phyloP scores from a whole-genome alignment of 805 yeast genomes.

The Saccharomycopsis oosterbeekiorum region DNA sequence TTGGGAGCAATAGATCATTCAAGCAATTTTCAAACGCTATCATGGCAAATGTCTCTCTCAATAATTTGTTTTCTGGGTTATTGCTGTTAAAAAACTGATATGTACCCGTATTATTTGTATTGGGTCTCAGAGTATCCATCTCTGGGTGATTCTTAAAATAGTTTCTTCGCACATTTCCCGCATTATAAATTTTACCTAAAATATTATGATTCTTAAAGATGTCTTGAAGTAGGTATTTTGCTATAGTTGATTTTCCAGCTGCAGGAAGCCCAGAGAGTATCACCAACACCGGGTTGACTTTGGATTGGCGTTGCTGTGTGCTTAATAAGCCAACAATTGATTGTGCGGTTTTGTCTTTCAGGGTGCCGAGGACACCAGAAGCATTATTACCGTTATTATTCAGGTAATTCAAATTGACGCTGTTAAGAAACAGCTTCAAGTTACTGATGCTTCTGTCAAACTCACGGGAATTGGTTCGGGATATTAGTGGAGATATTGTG shows the following conservation, averaged over 20 bases:
- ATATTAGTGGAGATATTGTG: slow-evolving; percentile 8
- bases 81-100: neutral
- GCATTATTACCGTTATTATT: neutral
- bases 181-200: slow-evolving; percentile 8
- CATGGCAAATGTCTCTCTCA: slow-evolving; percentile 12
- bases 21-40: slow-evolving; percentile 9
- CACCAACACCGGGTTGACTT: neutral
- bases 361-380: neutral
- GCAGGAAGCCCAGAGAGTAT: slow-evolving; percentile 13
- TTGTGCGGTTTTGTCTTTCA: neutral
- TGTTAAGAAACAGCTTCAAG: neutral
- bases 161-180: slow-evolving; percentile 13
- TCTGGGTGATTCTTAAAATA: neutral
- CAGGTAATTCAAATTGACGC: neutral
- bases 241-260: slow-evolving; percentile 12
- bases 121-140: too few species aligned
- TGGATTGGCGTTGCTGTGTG: neutral
- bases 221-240: slow-evolving; percentile 7
- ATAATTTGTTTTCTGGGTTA: neutral
- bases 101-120: neutral
- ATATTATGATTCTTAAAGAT: neutral
- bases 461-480: slow-evolving; percentile 13
- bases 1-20: neutral
- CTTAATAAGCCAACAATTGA: neutral
- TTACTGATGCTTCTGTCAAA: slow-evolving; percentile 4